Evolutionary conservation across 2,329 filamentous ascomycete genomes (phyloP).

Genomic region (Fonsecaea monophora): DNA sequence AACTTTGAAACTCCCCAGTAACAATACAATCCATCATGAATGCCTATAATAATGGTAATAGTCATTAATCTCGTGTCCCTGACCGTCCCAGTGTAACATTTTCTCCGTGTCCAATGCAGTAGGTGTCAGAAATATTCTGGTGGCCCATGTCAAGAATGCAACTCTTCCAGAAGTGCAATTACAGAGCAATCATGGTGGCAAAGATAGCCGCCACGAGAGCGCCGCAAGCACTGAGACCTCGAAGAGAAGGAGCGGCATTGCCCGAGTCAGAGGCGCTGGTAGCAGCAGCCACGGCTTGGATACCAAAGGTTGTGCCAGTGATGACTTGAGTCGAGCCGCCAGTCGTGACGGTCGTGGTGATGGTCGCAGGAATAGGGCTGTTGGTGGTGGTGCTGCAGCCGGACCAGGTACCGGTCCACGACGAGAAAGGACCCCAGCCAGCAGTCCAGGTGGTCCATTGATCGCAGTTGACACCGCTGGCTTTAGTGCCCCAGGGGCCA

Average conservation of each 20-base stretch:
- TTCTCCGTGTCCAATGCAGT: constrained; percentile 18
- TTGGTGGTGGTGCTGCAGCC: constrained; percentile 40
- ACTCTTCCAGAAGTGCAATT: constrained; percentile 10
- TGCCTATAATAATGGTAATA: not conserved
- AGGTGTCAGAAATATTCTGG: not conserved
- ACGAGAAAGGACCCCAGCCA: constrained; percentile 39
- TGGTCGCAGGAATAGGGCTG: constrained; percentile 37
- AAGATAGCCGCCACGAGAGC: constrained; percentile 38
- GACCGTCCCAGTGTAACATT: constrained; percentile 5
- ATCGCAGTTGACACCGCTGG: constrained; percentile 39
- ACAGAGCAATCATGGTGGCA: constrained; percentile 39
- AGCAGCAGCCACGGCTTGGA: constrained; percentile 36
- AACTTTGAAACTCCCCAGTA: constrained; percentile 6
- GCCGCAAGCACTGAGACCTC: constrained; percentile 34
- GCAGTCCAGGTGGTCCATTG: constrained; percentile 41
- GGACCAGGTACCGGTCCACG: constrained; percentile 41
- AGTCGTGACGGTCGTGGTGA: constrained; percentile 38
- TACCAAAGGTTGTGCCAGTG: constrained; percentile 42
- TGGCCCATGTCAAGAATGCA: constrained; percentile 7
- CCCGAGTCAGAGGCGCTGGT: constrained; percentile 29
- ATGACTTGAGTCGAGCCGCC: constrained; percentile 37
- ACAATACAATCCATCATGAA: constrained; percentile 22
- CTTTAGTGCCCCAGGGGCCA: constrained; percentile 40
- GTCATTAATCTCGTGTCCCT: constrained; percentile 21
- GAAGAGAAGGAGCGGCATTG: constrained; percentile 32